Conservation (phyloP, 768 basidiomycete species). For the Termitomyces sp. region DNA sequence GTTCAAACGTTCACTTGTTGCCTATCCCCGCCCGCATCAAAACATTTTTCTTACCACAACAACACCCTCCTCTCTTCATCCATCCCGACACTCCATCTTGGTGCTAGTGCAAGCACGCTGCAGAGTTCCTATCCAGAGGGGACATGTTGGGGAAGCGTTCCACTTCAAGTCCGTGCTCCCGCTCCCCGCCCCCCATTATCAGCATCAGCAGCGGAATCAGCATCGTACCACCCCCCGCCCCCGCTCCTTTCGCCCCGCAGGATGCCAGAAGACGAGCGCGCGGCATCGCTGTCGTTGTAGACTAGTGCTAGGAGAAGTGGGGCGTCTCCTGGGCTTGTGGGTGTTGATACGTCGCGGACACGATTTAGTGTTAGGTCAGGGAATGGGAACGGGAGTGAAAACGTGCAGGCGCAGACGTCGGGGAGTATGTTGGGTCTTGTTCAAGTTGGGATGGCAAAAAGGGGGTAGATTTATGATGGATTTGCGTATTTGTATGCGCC, state of each 20-base stretch:
- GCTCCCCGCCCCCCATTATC: not conserved
- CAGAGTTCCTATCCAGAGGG: not conserved
- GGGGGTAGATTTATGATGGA: not conserved
- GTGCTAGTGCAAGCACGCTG: not conserved
- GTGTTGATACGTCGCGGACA: not conserved
- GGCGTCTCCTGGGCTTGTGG: not conserved
- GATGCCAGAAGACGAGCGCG: conserved; percentile 68
- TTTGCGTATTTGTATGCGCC: not conserved
- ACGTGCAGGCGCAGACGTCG: conserved; percentile 21
- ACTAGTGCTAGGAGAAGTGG: conserved; percentile 44
- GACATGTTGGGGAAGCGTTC: no score
- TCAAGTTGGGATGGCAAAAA: not conserved
- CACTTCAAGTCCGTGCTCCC: not conserved
- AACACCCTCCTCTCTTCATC: no score
- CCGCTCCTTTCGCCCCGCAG: conserved; percentile 22
- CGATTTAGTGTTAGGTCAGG: not conserved
- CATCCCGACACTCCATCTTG: no score
- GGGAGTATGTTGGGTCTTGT: conserved; percentile 22
- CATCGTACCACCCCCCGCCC: conserved; percentile 11
- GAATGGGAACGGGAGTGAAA: not conserved
- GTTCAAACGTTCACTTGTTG: no score
- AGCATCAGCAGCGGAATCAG: not conserved
- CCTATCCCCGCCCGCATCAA: no score
- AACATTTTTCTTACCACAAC: no score
- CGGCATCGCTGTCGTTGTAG: conserved; percentile 64